Evolutionary conservation across 2,329 filamentous ascomycete species (phyloP), one percentile per base, ranked within the genome.

Genomic region (Rutstroemia sydowiana): DNA sequence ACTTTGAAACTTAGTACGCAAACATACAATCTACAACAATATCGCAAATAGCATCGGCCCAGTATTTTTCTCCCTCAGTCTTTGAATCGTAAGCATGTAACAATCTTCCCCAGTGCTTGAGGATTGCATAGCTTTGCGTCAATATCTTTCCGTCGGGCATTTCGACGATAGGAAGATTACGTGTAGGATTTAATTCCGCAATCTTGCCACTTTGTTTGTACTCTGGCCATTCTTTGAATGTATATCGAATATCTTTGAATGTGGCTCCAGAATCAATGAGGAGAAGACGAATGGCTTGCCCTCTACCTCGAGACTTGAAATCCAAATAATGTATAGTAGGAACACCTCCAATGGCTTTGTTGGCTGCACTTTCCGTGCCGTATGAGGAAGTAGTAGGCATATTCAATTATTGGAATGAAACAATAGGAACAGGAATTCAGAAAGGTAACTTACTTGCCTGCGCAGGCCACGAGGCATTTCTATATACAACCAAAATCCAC

Each of bases 261-360:
- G 63, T 62, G 11, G 66, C 65, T 16, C 61, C 63, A 23, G 62
- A 63, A 41, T 68, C 64, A 31, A 57, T 59, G 28, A 59, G 51
- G 20, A 66, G 36, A 2, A 66, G 56, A 26, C 65, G 59, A 28
- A 67, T 49, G 9, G 61, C 65, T 54, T 67, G 62, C 8, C 63
- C 63, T 10, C 64, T 58, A 20, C 65, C 65, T 13, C 61, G 58
- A 18, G 63, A 66, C 34, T 59, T 53, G 50, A 64, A 67, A 53
- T 67, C 62, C 45, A 64, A 63, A 55, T 67, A 67, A 48, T 66
- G 61, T 16, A 64, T 60, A 3, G 56, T 61, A 7, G 66, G 64
- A n/a, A 66, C 55, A 37, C 64, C 64, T n/a, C 65, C 63, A 39
- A 66, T 64, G 37, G 60, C 62, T 31, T 61, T 56, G 56, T 67